Percentiles rank a stretch among this genome's conserved stretches.
Conservation (phyloP, 2,329 filamentous ascomycete genomes). For the Endoconidiophora polonica region DNA sequence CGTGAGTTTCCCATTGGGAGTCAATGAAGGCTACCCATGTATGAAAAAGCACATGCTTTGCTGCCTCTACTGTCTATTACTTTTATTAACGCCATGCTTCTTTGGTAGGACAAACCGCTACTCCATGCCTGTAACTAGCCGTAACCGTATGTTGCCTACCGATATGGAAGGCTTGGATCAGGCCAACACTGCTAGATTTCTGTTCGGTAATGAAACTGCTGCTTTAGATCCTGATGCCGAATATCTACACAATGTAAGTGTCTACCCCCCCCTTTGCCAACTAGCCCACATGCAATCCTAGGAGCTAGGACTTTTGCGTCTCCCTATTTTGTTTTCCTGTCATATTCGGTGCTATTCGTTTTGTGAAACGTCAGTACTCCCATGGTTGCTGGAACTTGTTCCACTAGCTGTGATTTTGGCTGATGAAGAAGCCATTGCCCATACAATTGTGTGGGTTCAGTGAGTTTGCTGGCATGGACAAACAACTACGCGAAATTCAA, state of each 20-base stretch:
- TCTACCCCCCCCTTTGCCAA: background rate
- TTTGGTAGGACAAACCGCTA: conserved; percentile 50
- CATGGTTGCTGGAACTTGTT: too few species aligned
- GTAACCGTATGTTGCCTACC: conserved; percentile 49
- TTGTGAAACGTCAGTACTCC: background rate
- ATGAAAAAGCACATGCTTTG: background rate
- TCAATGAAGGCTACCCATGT: background rate
- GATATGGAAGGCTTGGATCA: conserved; percentile 48
- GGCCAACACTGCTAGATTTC: conserved; percentile 69
- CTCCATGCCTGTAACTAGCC: conserved; percentile 69
- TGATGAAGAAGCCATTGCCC: too few species aligned
- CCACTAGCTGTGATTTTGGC: too few species aligned
- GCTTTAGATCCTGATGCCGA: conserved; percentile 7
- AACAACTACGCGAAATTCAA: background rate
- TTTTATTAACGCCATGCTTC: background rate
- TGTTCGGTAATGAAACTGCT: conserved; percentile 56
- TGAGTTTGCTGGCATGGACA: background rate
- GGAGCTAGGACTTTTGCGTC: background rate
- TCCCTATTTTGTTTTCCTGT: background rate
- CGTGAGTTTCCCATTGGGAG: conserved; percentile 43
- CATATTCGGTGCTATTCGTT: background rate
- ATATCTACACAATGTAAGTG: conserved; percentile 19
- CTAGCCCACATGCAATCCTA: background rate
- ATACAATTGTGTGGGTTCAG: too few species aligned
- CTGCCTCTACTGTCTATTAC: background rate